Percentiles rank a stretch among this genome's conserved stretches.
Evolutionary conservation across 2,329 filamentous ascomycete species (phyloP).

Genomic region (Trichoderma cornu-damae): DNA sequence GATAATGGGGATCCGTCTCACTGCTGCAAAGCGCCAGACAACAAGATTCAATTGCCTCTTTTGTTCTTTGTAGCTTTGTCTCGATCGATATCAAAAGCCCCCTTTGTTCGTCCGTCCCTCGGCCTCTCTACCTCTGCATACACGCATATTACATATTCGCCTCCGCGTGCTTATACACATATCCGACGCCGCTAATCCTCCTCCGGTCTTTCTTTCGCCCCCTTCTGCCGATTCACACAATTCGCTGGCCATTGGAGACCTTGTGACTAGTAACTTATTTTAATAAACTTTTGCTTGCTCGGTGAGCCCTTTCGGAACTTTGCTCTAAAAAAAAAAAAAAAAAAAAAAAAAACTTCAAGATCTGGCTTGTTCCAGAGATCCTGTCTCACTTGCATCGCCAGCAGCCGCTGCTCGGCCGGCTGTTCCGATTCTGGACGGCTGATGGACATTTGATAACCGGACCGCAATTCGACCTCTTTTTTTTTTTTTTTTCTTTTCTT

Average conservation of each 20-base stretch:
- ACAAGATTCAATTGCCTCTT: too few species aligned
- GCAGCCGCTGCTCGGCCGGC: background rate
- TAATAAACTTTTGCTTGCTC: slow-evolving; percentile 2
- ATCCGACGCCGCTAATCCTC: slow-evolving; percentile 5
- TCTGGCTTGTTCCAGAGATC: slow-evolving; percentile 1
- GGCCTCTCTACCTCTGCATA: background rate
- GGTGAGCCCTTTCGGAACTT: slow-evolving; percentile 16
- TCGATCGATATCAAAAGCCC: too few species aligned
- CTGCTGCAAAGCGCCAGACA: background rate
- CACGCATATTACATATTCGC: background rate
- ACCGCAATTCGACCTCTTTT: background rate
- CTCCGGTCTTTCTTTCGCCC: slow-evolving; percentile 7
- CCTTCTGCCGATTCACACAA: background rate
- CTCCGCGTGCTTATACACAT: background rate
- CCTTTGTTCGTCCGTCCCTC: too few species aligned
- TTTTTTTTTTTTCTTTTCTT: too few species aligned
- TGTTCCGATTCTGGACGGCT: slow-evolving; percentile 4
- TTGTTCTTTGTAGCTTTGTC: too few species aligned
- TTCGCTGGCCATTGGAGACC: slow-evolving; percentile 6
- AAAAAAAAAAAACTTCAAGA: too few species aligned
- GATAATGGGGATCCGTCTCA: slow-evolving; percentile 12
- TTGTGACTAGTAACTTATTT: too few species aligned
- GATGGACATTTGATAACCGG: slow-evolving; percentile 5
- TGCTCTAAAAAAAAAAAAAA: background rate
- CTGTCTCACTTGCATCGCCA: slow-evolving; percentile 10